A percentile compares a stretch with the other conserved stretches of the same genome.
phyloP scores from a whole-genome alignment of 1,139 yeast species.

The Geotrichum australiense region DNA sequence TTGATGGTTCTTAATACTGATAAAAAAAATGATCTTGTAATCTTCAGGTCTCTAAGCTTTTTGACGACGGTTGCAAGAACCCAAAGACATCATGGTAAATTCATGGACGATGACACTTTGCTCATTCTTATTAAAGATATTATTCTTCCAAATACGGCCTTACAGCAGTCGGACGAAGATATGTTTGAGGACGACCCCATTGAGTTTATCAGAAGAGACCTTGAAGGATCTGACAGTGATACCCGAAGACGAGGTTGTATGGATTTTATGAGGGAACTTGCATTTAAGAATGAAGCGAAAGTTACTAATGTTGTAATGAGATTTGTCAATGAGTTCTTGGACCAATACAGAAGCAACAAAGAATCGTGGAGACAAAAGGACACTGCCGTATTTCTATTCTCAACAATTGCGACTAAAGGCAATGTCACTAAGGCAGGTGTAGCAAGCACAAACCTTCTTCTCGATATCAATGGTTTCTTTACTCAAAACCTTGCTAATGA shows the following conservation, averaged over 20 bases:
- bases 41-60: conserved; percentile 73
- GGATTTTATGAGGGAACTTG: conserved; percentile 81
- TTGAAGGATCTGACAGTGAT: conserved; percentile 92
- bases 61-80: conserved; percentile 74
- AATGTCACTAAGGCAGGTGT: conserved; percentile 79
- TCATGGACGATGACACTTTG: conserved; percentile 60
- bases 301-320: conserved; percentile 70
- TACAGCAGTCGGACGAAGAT: conserved; percentile 80
- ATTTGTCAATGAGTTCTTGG: conserved; percentile 66
- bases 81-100: conserved; percentile 54
- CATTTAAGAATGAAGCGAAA: conserved; percentile 66
- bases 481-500: conserved; percentile 75
- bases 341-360: conserved; percentile 40
- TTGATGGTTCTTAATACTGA: conserved; percentile 61
- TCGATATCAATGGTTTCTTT: conserved; percentile 85
- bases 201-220: conserved; percentile 81
- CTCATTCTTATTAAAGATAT: conserved; percentile 75
- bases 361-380: conserved; percentile 79
- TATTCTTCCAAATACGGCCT: conserved; percentile 77
- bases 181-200: conserved; percentile 95
- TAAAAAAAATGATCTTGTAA: conserved; percentile 76
- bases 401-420: conserved; percentile 89
- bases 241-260: conserved; percentile 89
- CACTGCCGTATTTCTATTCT: conserved; percentile 76
- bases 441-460: conserved; percentile 73